These are phyloP conservation scores for Trichoderma afroharzianum DNA, from an alignment of 2,329 filamentous ascomycete genomes.

Conservation along the genomic window DNA sequence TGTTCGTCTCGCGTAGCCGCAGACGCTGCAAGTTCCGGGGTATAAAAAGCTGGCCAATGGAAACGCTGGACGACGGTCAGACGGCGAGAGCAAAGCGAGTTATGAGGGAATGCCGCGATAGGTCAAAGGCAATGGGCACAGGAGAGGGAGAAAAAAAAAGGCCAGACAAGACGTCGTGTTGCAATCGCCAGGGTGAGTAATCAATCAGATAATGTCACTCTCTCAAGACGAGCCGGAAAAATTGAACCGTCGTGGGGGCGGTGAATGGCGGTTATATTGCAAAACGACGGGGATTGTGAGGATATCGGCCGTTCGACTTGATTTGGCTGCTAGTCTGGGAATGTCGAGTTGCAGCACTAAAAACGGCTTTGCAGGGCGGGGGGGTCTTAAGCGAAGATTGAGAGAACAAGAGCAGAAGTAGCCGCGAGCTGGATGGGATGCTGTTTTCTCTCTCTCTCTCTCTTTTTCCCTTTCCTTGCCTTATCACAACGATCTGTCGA, in stretches of 20 bases:
- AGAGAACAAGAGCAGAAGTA: not conserved
- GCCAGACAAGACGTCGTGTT: not conserved
- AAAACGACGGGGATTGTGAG: conserved; percentile 14
- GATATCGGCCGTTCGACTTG: conserved; percentile 14
- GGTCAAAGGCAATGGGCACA: not conserved
- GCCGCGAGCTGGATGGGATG: not conserved
- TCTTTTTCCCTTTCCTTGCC: not conserved
- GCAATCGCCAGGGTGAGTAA: conserved; percentile 6
- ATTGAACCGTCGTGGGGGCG: conserved; percentile 13
- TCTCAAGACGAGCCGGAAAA: conserved; percentile 6
- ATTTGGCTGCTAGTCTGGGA: conserved; percentile 13
- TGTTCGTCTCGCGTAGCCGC: conserved; percentile 11
- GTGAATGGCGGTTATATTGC: conserved; percentile 15
- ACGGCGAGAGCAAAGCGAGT: not conserved
- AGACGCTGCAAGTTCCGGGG: conserved; percentile 5
- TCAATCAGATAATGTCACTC: conserved; percentile 16
- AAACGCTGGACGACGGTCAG: not conserved
- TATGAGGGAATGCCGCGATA: not conserved
- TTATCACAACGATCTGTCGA: not conserved
- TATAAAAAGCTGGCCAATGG: not conserved
- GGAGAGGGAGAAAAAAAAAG: not conserved
- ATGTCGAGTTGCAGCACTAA: conserved; percentile 17
- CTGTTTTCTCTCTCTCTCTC: not conserved
- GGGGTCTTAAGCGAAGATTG: conserved; percentile 5
- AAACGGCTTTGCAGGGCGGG: conserved; percentile 6